Conservation (phyloP, 345 rosid species). For the Viola odorata region DNA sequence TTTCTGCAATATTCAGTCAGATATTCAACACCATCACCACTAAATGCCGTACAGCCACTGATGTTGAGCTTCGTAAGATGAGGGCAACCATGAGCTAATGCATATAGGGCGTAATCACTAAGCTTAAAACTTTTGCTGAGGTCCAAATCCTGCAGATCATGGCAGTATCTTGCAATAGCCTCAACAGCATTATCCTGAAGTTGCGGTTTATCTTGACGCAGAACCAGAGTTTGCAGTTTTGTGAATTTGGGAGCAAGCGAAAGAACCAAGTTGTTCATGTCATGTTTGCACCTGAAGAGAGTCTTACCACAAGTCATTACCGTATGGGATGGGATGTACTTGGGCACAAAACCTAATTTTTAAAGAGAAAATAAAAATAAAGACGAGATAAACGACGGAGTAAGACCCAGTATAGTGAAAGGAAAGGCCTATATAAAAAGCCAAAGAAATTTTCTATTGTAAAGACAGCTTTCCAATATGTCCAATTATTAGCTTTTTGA, state of each 20-base stretch:
- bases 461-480: too few relatives aligned
- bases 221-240: slow-evolving; percentile 57
- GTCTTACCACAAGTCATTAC: background rate
- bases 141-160: slow-evolving; percentile 79
- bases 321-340: too few relatives aligned
- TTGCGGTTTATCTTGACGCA: slow-evolving; percentile 89
- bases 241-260: slow-evolving; percentile 77
- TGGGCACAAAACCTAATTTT: too few relatives aligned
- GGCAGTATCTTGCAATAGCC: slow-evolving; percentile 72
- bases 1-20: slow-evolving; percentile 53
- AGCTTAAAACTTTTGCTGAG: slow-evolving; percentile 96
- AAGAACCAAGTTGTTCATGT: slow-evolving; percentile 78
- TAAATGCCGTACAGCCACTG: slow-evolving; percentile 81
- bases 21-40: slow-evolving; percentile 53
- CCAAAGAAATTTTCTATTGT: too few relatives aligned
- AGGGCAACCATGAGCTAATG: slow-evolving; percentile 79
- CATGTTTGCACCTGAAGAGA: slow-evolving; percentile 62
- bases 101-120: slow-evolving; percentile 56
- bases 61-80: slow-evolving; percentile 80
- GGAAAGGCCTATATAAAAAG: too few relatives aligned
- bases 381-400: too few relatives aligned
- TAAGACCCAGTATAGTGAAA: too few relatives aligned
- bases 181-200: slow-evolving; percentile 78
- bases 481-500: too few relatives aligned
- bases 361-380: too few relatives aligned